These are phyloP conservation scores for Leucoagaricus sp. DNA, from an alignment of 1,284 basidiomycete genomes.

Conservation along the genomic window DNA sequence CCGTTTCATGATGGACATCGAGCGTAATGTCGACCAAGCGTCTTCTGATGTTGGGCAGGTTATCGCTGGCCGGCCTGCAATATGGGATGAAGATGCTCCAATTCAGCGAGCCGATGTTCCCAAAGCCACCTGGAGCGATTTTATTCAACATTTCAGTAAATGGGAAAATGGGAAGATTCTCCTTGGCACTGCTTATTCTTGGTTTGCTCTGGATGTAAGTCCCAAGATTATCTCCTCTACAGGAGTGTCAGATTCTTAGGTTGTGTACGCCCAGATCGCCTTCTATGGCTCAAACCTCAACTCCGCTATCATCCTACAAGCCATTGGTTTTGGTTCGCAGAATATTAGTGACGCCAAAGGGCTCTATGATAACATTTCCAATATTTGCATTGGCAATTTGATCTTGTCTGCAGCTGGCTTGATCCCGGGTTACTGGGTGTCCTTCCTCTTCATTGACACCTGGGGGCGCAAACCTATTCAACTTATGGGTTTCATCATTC, in stretches of 20 bases:
- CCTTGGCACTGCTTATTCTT: slow-evolving; percentile 63
- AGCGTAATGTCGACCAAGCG: slow-evolving; percentile 79
- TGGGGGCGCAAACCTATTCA: slow-evolving; percentile 80
- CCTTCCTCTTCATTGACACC: slow-evolving; percentile 68
- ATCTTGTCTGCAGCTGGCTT: slow-evolving; percentile 72
- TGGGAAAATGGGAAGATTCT: slow-evolving; percentile 69
- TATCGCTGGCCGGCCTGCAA: slow-evolving; percentile 40
- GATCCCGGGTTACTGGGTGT: slow-evolving; percentile 76
- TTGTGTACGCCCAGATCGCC: no score
- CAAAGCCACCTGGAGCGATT: slow-evolving; percentile 66
- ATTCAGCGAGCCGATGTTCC: slow-evolving; percentile 64
- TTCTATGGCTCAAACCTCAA: slow-evolving; percentile 88
- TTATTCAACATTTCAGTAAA: slow-evolving; percentile 58
- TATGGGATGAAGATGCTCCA: slow-evolving; percentile 56
- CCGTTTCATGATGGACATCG: slow-evolving; percentile 90
- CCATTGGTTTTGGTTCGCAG: slow-evolving; percentile 63
- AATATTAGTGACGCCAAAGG: slow-evolving; percentile 38
- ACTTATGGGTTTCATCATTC: slow-evolving; percentile 74
- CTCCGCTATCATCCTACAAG: slow-evolving; percentile 62
- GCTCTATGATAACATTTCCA: slow-evolving; percentile 52
- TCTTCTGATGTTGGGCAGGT: slow-evolving; percentile 67
- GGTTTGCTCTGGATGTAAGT: slow-evolving; percentile 84
- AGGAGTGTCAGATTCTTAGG: no score
- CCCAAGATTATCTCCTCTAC: no score
- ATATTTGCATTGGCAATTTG: slow-evolving; percentile 64